Evolutionary conservation across 441 rosid species (phyloP).

Genomic region (Populus trichocarpa): DNA sequence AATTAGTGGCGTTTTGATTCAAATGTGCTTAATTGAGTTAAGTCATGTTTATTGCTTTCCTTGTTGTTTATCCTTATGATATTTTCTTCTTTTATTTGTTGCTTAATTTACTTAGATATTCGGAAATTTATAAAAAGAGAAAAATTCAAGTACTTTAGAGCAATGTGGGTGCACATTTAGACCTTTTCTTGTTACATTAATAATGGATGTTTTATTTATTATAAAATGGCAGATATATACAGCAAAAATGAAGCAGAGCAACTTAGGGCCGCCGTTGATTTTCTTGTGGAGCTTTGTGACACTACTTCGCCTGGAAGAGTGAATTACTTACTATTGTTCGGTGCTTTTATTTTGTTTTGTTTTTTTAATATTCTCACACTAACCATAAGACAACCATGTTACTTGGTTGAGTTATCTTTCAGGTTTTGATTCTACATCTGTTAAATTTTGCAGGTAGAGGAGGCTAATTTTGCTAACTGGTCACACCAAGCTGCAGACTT

Average conservation of each 20-base stretch:
- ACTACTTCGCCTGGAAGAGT: slow-evolving; percentile 42
- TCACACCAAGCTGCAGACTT: slow-evolving; percentile 94
- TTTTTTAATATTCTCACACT: neutral
- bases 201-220: neutral
- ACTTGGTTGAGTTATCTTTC: neutral
- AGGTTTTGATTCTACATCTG: neutral
- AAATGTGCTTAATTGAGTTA: neutral
- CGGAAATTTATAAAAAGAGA: neutral
- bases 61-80: neutral
- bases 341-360: neutral
- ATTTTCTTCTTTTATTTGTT: neutral
- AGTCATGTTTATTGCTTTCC: neutral
- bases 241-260: slow-evolving; percentile 59
- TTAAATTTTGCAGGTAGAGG: slow-evolving; percentile 42
- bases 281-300: slow-evolving; percentile 68
- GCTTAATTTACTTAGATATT: neutral
- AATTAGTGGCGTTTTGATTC: neutral
- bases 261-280: slow-evolving; percentile 67
- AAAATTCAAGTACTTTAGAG: neutral
- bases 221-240: slow-evolving; percentile 41
- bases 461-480: slow-evolving; percentile 65
- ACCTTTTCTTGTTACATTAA: neutral
- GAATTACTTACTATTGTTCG: slow-evolving; percentile 5
- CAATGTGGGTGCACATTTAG: neutral
- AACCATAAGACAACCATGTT: neutral